phyloP scores from a whole-genome alignment of 768 basidiomycete genomes.

The Pulveroboletus sp. region DNA sequence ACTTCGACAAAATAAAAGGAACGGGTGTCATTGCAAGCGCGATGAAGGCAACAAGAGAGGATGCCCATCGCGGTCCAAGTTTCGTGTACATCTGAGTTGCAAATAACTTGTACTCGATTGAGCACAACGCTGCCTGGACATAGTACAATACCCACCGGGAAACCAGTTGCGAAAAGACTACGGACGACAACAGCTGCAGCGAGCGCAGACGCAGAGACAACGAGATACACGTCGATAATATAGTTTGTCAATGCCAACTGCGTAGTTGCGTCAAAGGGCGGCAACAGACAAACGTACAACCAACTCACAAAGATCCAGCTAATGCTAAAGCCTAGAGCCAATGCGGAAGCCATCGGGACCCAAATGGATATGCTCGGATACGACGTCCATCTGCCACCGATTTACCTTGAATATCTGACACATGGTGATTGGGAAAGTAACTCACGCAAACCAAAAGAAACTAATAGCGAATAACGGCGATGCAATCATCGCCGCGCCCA shows the following conservation, averaged over 20 bases:
- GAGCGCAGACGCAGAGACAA: constrained; percentile 52
- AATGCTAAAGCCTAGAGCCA: constrained; percentile 49
- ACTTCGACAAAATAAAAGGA: constrained; percentile 44
- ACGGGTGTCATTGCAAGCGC: constrained; percentile 50
- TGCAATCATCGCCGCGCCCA: constrained; percentile 45
- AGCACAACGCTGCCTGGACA: not conserved
- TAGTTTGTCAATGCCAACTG: constrained; percentile 56
- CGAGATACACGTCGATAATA: constrained; percentile 55
- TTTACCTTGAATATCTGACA: not conserved
- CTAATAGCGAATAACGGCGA: constrained; percentile 48
- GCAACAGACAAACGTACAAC: not conserved
- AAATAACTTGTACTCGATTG: constrained; percentile 35
- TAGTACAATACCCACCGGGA: constrained; percentile 29
- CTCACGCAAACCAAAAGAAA: constrained; percentile 64
- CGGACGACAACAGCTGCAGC: constrained; percentile 50
- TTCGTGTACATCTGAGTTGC: constrained; percentile 49
- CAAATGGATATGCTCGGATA: constrained; percentile 47
- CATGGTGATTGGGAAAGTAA: not conserved
- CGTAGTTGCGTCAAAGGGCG: not conserved
- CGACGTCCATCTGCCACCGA: constrained; percentile 49
- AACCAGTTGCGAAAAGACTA: constrained; percentile 49
- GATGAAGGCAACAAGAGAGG: constrained; percentile 49
- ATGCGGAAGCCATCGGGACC: constrained; percentile 49
- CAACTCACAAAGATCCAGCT: constrained; percentile 50
- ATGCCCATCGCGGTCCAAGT: constrained; percentile 54